Conservation (phyloP, 306 rosid genomes). For the Hippophae rhamnoides region DNA sequence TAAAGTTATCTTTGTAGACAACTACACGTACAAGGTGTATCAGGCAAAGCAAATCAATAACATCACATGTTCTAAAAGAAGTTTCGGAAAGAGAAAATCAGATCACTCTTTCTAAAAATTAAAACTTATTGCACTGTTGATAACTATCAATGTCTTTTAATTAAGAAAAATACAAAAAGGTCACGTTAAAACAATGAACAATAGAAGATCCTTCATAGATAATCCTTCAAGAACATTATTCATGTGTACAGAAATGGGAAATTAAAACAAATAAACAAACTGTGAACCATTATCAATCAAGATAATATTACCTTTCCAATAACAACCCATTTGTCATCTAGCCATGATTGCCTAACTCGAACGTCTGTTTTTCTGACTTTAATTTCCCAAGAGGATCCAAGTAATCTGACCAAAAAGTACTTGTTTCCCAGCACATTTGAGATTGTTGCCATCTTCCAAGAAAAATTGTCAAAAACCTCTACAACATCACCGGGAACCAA, state of each 20-base stretch:
- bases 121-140: too few relatives aligned
- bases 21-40: too few relatives aligned
- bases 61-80: too few relatives aligned
- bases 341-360: conserved; percentile 57
- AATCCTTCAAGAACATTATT: not conserved
- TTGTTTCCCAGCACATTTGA: conserved; percentile 25
- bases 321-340: conserved; percentile 48
- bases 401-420: conserved; percentile 43
- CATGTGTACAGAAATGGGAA: not conserved
- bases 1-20: too few relatives aligned
- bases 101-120: too few relatives aligned
- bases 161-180: too few relatives aligned
- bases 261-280: conserved; percentile 1
- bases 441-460: conserved; percentile 60
- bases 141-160: too few relatives aligned
- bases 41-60: too few relatives aligned
- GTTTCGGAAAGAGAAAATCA: too few relatives aligned
- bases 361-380: conserved; percentile 31
- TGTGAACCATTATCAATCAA: not conserved
- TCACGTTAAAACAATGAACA: too few relatives aligned
- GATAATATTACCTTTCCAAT: conserved; percentile 38
- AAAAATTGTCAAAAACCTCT: conserved; percentile 51
- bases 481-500: conserved; percentile 52
- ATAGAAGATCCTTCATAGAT: too few relatives aligned
- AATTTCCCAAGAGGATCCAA: conserved; percentile 45